Base-by-base conservation (phyloP, 495 filamentous ascomycete genomes). In the Xylaria palmicola region DNA sequence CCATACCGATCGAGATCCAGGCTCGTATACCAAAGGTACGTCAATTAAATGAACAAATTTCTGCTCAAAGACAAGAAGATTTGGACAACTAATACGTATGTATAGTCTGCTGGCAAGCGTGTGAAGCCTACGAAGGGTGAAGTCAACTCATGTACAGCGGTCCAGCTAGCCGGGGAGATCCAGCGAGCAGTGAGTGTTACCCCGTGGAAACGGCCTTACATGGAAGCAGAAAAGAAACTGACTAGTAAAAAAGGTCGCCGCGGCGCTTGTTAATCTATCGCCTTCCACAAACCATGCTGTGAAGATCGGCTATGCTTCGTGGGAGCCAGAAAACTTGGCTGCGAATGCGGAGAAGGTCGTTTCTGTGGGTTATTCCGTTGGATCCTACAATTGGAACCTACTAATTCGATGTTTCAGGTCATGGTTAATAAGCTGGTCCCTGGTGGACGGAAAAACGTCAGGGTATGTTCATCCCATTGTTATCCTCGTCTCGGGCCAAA, bases 381-480 rank as follows among this genome's bases (percentile, higher is more conserved):
- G 19, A 9, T 17, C 22, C 26, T 32, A 9, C 40, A 19, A 41
- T 58, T 13, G n/a, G 19, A 10, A 8, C 40, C 6, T 69, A 75
- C 96, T 50, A 80, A 87, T 30, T 86, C 83, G 13, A 89, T 92
- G 6, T 85, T 87, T 13, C 73, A 81, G 19, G 83, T 81, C 4
- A 62, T 97, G 66, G 85, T 88, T 3, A 85, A 89, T 36, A 91
- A 89, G 72, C 89, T 87, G 58, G 82, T 98, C 5, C 82, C 92
- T 5, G 86, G 91, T 65, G 86, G 90, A 57, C 97, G 92, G 92
- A 83, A 84, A 61, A 91, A 90, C 69, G 84, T 98, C 51, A 86
- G 87, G 50, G 59, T 61, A 61, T 9, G 59, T 61, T 13, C 7
- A 37, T 40, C n/a, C n/a, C n/a, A n/a, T n/a, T n/a, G n/a, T n/a